Percentiles rank a stretch among this genome's conserved stretches.
phyloP scores from a whole-genome alignment of 106 monocot genomes.

The Phalaenopsis equestris region DNA sequence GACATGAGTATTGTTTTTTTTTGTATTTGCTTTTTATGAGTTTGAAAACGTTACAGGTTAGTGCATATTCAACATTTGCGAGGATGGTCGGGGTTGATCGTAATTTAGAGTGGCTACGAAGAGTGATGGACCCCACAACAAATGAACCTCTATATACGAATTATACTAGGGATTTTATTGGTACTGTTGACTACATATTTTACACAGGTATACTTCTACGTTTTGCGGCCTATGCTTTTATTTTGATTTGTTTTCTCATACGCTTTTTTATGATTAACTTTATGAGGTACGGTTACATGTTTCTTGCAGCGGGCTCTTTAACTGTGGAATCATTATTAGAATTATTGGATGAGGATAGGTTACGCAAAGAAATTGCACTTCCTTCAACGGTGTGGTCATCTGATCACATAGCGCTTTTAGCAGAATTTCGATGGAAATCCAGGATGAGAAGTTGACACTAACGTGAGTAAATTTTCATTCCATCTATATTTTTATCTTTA shows the following conservation, averaged over 20 bases:
- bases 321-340: constrained; percentile 84
- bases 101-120: constrained; percentile 48
- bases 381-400: constrained; percentile 98
- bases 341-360: constrained; percentile 78
- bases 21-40: background rate
- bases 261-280: background rate
- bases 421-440: constrained; percentile 76
- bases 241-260: too few relatives aligned
- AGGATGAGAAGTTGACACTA: constrained; percentile 40
- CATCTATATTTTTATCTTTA: background rate
- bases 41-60: constrained; percentile 41
- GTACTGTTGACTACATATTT: constrained; percentile 93
- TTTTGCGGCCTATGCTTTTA: too few relatives aligned
- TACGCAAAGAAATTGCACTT: constrained; percentile 86
- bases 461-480: background rate
- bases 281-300: background rate
- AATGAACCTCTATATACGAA: constrained; percentile 93
- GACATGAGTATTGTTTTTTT: background rate
- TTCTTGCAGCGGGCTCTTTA: constrained; percentile 77
- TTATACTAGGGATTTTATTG: constrained; percentile 81
- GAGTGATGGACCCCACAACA: constrained; percentile 66
- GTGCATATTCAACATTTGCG: constrained; percentile 90
- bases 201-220: constrained; percentile 57
- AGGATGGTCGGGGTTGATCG: constrained; percentile 34
- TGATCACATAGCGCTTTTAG: constrained; percentile 88